phyloP scores from a whole-genome alignment of 1,284 basidiomycete species.

The Kalmanozyma brasiliensis region DNA sequence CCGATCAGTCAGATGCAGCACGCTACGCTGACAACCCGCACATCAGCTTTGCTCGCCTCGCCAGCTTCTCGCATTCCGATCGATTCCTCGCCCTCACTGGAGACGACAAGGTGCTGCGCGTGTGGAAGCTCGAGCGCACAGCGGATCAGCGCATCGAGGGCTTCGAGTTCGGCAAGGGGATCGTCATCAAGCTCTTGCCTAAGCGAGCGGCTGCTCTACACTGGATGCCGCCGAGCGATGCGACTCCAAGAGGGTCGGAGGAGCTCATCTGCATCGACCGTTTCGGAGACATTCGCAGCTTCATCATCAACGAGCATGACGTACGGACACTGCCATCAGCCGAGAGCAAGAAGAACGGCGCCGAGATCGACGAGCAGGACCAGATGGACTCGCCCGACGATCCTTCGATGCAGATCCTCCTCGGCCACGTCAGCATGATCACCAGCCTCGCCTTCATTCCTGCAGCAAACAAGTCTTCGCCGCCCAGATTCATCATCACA shows the following conservation, averaged over 20 bases:
- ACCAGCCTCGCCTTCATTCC: conserved; percentile 56
- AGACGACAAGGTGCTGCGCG: conserved; percentile 63
- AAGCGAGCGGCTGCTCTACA: conserved; percentile 61
- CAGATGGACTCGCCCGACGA: conserved; percentile 50
- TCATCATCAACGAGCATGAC: conserved; percentile 34
- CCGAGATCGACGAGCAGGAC: conserved; percentile 31
- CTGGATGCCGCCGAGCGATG: conserved; percentile 44
- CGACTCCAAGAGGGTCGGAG: conserved; percentile 26
- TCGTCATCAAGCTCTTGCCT: conserved; percentile 52
- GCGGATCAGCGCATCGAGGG: conserved; percentile 14
- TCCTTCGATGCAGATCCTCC: conserved; percentile 46
- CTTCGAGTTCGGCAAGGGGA: conserved; percentile 47
- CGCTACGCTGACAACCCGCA: conserved; percentile 34
- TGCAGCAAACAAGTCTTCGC: conserved; percentile 9
- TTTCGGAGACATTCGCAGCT: conserved; percentile 61
- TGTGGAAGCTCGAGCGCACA: conserved; percentile 42
- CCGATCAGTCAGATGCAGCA: conserved; percentile 47
- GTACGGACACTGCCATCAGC: conserved; percentile 18
- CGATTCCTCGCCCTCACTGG: conserved; percentile 57
- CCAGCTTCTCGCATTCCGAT: conserved; percentile 53
- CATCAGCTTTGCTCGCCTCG: conserved; percentile 55
- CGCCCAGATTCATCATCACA: conserved; percentile 50
- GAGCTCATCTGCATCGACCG: conserved; percentile 59
- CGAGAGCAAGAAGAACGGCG: background rate
- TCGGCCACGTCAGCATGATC: conserved; percentile 64